Base-by-base conservation (phyloP, 1,284 basidiomycete genomes). In the Cryptococcus deneoformans region DNA sequence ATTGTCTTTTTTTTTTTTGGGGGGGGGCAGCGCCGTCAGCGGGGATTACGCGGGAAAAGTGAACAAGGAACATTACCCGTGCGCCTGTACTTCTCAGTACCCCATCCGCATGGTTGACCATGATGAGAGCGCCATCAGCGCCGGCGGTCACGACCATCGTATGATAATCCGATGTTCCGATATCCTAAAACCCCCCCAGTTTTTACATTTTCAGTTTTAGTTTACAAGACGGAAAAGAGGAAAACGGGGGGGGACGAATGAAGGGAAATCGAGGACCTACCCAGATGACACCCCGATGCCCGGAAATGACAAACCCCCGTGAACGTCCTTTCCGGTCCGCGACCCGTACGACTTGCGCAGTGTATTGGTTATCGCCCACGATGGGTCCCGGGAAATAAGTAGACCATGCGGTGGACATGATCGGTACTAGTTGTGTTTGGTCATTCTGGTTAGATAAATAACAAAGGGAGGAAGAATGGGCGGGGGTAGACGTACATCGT, bases 91-190 rank as follows among this genome's bases (percentile, higher is more conserved):
- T 42, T 42, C 6, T 7, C 34, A 8, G 36, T 6, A 47, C 46
- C 20, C n/a, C 45, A 36, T 57, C 46, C 35, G 45, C 29, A n/a
- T n/a, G 24, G 38, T 54, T 40, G 46, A 45, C 35, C 6, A 77
- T 9, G 3, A 67, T 68, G 82, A 89, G 68, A 0, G 85, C 82
- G 0, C 94, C 94, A 75, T 97, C 92, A 1, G 89, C 85, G 2
- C 86, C 86, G 5, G 86, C 88, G 6, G 88, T 82, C 0, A 88
- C 89, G 9, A 94, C 75, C 69, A 92, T 89, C 6, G 90, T 86
- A 69, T 97, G 93, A 69, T 87, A 89, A 53, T 93, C 89, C 0
- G 91, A 94, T 0, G 85, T 81, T 51, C 81, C 79, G 12, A 94
- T 73, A 58, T 82, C 84, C 90, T 94, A 66, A n/a, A n/a, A n/a